phyloP scores from a whole-genome alignment of 108 stramenopile species.

The Pseudonitzschia pungens region DNA sequence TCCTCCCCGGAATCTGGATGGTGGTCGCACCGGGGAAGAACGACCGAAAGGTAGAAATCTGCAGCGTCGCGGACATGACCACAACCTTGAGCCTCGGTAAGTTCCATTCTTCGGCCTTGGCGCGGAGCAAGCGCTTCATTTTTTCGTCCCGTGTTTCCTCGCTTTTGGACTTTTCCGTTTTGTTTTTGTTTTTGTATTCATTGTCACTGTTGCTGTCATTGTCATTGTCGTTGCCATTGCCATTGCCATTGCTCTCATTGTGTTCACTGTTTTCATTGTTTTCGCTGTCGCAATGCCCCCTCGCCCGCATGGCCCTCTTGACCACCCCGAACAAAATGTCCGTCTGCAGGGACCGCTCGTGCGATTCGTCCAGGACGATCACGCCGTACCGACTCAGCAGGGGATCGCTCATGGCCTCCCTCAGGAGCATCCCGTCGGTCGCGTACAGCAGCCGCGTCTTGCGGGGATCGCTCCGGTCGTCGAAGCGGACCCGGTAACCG shows the following conservation, averaged over 20 bases:
- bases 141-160: slow-evolving; percentile 38
- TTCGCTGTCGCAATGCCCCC: slow-evolving; percentile 22
- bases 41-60: slow-evolving; percentile 73
- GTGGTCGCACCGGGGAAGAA: slow-evolving; percentile 70
- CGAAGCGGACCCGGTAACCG: slow-evolving; percentile 96
- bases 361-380: slow-evolving; percentile 95
- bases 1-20: slow-evolving; percentile 87
- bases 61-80: slow-evolving; percentile 97
- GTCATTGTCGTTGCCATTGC: background rate
- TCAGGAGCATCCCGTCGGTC: slow-evolving; percentile 97
- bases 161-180: background rate
- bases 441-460: slow-evolving; percentile 85
- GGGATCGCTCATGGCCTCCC: slow-evolving; percentile 90
- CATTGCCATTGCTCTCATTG: too few relatives aligned
- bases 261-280: background rate
- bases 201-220: background rate
- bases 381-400: slow-evolving; percentile 78
- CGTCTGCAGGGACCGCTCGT: slow-evolving; percentile 94
- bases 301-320: slow-evolving; percentile 70
- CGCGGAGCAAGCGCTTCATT: slow-evolving; percentile 45
- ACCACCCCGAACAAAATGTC: slow-evolving; percentile 96
- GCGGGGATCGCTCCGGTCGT: slow-evolving; percentile 69
- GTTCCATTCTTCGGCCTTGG: slow-evolving; percentile 39
- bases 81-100: slow-evolving; percentile 83
- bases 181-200: background rate